These are phyloP conservation scores for Microdochium paspali DNA, from an alignment of 2,329 filamentous ascomycete genomes.

Conservation along the genomic window DNA sequence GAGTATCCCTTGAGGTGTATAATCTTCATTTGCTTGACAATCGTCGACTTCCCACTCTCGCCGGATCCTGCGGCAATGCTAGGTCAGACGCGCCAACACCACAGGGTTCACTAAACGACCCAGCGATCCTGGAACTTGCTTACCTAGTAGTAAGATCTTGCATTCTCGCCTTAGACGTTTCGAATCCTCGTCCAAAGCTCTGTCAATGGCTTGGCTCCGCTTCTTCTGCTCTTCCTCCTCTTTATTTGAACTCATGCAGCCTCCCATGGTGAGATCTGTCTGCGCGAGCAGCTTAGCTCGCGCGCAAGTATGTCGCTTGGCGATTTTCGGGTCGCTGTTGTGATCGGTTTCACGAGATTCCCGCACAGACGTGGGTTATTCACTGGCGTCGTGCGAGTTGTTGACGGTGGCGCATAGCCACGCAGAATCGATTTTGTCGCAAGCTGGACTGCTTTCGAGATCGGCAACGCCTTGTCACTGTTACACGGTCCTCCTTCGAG, in stretches of 20 bases:
- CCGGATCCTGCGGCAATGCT: constrained; percentile 62
- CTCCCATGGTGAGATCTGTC: constrained; percentile 59
- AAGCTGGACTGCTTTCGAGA: background rate
- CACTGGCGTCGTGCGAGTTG: background rate
- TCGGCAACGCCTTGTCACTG: background rate
- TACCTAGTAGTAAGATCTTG: constrained; percentile 95
- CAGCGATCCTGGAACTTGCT: constrained; percentile 3
- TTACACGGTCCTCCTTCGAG: background rate
- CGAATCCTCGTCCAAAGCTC: constrained; percentile 87
- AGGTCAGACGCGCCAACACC: background rate
- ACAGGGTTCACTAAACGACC: background rate
- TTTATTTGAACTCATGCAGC: constrained; percentile 81
- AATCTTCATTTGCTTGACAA: constrained; percentile 99
- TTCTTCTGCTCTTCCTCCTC: constrained; percentile 92
- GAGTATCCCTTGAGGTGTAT: constrained; percentile 98
- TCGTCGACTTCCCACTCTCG: constrained; percentile 97
- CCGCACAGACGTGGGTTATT: background rate
- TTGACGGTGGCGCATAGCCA: background rate
- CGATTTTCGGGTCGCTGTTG: background rate
- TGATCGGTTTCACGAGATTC: background rate
- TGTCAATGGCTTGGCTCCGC: constrained; percentile 91
- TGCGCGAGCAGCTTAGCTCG: background rate
- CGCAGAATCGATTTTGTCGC: background rate
- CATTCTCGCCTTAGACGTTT: constrained; percentile 90
- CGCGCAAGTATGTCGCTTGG: background rate